Evolutionary conservation across 768 basidiomycete species (phyloP).

Genomic region (Termitomyces heimii): DNA sequence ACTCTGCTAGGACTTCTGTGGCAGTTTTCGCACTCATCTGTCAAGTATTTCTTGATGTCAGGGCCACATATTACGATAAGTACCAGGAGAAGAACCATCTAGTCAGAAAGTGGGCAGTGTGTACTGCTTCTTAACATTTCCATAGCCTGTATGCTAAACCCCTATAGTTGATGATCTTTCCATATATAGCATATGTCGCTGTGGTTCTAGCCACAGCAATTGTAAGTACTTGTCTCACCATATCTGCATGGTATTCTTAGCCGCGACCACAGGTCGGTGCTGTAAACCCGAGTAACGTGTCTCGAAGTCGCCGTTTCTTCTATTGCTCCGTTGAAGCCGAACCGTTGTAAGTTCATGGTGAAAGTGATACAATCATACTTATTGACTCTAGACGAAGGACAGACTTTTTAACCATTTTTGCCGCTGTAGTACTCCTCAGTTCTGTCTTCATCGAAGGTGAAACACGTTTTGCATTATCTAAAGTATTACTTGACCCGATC

Average conservation of each 20-base stretch:
- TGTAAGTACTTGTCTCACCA: slow-evolving; percentile 19
- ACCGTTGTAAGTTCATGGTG: slow-evolving; percentile 24
- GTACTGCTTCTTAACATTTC: slow-evolving; percentile 3
- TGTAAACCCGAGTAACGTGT: slow-evolving; percentile 26
- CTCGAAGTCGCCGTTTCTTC: slow-evolving; percentile 44
- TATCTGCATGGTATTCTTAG: neutral
- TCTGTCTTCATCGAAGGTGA: slow-evolving; percentile 35
- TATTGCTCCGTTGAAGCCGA: slow-evolving; percentile 40
- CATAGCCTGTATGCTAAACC: neutral
- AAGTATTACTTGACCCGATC: neutral
- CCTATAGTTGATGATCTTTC: slow-evolving; percentile 32
- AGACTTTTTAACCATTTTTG: slow-evolving; percentile 31
- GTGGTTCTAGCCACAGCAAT: slow-evolving; percentile 33
- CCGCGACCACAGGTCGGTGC: slow-evolving; percentile 28
- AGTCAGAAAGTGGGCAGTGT: slow-evolving; percentile 31
- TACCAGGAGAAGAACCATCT: slow-evolving; percentile 27
- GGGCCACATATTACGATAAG: slow-evolving; percentile 28
- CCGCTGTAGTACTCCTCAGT: slow-evolving; percentile 32
- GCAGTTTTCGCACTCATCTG: slow-evolving; percentile 36
- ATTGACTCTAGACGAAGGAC: slow-evolving; percentile 23
- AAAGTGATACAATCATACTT: neutral
- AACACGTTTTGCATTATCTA: neutral
- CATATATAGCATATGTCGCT: slow-evolving; percentile 34
- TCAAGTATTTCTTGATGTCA: slow-evolving; percentile 41
- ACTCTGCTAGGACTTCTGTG: slow-evolving; percentile 28